Conservation (phyloP, 2,329 filamentous ascomycete genomes). For the Alternaria arbusti region DNA sequence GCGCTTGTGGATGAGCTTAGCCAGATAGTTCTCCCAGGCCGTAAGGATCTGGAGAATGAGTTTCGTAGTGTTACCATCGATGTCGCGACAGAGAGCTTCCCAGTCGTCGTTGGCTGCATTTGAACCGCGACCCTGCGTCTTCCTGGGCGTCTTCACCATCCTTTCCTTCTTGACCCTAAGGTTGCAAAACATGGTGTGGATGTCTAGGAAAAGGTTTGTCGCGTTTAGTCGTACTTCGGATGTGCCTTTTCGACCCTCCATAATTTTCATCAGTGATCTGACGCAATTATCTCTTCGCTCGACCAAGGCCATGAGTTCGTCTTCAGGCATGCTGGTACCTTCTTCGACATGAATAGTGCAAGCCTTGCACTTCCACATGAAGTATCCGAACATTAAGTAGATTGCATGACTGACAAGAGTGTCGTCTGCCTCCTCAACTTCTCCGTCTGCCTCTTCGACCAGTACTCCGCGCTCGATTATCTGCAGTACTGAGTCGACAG, state of each 20-base stretch:
- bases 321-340: constrained; percentile 58
- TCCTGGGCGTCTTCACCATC: constrained; percentile 41
- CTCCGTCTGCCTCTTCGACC: constrained; percentile 68
- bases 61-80: constrained; percentile 66
- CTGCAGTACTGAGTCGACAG: constrained; percentile 73
- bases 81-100: constrained; percentile 70
- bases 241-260: constrained; percentile 63
- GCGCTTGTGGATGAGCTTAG: constrained; percentile 42
- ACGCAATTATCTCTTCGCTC: constrained; percentile 60
- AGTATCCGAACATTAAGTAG: constrained; percentile 82
- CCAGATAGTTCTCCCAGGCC: constrained; percentile 72
- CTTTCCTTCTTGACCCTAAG: constrained; percentile 61
- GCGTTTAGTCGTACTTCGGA: constrained; percentile 81
- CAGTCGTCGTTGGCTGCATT: constrained; percentile 53
- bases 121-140: constrained; percentile 27
- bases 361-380: constrained; percentile 86
- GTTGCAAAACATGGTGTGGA: constrained; percentile 79
- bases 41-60: constrained; percentile 80
- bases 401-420: constrained; percentile 78
- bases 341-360: constrained; percentile 47
- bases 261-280: constrained; percentile 56
- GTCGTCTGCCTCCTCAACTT: constrained; percentile 78
- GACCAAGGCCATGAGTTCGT: constrained; percentile 64
- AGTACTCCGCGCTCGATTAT: constrained; percentile 77
- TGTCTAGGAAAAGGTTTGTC: constrained; percentile 78